phyloP scores from a whole-genome alignment of 129 eudicot genomes.

The Silybum marianum region DNA sequence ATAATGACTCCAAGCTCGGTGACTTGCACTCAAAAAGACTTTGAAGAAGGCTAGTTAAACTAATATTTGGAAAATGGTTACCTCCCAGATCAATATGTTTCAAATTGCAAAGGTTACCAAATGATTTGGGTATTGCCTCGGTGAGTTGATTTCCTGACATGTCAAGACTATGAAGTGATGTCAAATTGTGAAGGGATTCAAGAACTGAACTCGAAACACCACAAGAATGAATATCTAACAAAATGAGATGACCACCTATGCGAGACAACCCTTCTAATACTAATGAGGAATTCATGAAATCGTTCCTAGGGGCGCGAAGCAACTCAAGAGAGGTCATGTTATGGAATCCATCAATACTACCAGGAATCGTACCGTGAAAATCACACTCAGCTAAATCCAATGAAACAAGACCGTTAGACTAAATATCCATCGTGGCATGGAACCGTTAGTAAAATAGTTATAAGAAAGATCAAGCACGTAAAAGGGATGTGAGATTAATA shows the following conservation, averaged over 20 bases:
- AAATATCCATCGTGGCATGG: conserved; percentile 30
- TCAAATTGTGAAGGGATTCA: not conserved
- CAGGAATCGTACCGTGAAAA: not conserved
- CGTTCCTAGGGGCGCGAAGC: not conserved
- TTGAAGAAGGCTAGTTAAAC: not conserved
- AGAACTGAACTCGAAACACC: not conserved
- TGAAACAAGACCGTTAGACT: conserved; percentile 12
- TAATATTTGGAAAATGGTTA: not conserved
- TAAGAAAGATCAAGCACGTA: conserved; percentile 31
- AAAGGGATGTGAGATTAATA: conserved; percentile 23
- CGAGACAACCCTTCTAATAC: conserved; percentile 2
- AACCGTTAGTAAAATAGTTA: not conserved
- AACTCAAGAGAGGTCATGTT: conserved; percentile 11
- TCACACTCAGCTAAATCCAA: not conserved
- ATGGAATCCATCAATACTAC: not conserved
- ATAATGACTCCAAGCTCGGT: not conserved
- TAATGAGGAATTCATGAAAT: not conserved
- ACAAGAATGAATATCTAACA: not conserved
- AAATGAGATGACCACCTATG: not conserved
- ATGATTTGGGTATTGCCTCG: not conserved
- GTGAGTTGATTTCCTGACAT: not conserved
- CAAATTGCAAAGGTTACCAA: not conserved
- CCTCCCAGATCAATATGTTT: too few relatives aligned
- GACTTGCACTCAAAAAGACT: not conserved
- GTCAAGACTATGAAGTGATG: not conserved